Evolutionary conservation across 768 basidiomycete genomes (phyloP), one percentile per base, ranked within the genome.

Genomic region (Phanerochaete carnosa): DNA sequence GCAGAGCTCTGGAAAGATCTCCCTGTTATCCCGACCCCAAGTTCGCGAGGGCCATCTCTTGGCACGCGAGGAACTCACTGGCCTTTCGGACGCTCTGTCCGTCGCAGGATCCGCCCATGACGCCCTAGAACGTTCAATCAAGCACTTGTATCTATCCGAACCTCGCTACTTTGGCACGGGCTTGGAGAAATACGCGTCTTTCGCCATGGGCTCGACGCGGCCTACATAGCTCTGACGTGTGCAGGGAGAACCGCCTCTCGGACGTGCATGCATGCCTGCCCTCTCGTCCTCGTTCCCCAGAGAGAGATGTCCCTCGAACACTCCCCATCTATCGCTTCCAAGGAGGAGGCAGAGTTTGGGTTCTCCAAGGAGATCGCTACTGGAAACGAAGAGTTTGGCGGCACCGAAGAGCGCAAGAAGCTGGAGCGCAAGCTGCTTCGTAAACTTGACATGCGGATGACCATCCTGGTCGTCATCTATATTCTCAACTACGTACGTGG

Each of bases 401-500:
- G 73, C 1, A 30, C 61, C 1, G 74, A 76, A 53, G 73, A 66
- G 16, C 68, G 80, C 45, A 66, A 67, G 54, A 57, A 53, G 28
- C 61, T 81, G 25, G 81, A 82, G 72, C 72, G 67, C 54, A 75
- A 66, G 59, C 72, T 82, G 25, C 56, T 82, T 26, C 65, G 69
- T 59, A 81, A 81, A 63, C 63, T 81, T 26, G 78, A 81, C 63
- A 26, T 70, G 57, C 69, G 80, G 29, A 77, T 79, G 70, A 71
- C 74, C 28, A 79, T 81, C 61, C 65, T 80, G 19, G 69, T 80
- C 22, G 62, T 79, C 35, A 73, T 80, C 13, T 81, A 81, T 62
- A 76, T 80, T 58, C 65, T 81, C 55, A 81, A 81, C 69, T 80
- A 75, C 59, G 79, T 79, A 62, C 65, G 79, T 69, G 1, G n/a